Conservation (phyloP, 345 rosid genomes). For the Angophora floribunda region DNA sequence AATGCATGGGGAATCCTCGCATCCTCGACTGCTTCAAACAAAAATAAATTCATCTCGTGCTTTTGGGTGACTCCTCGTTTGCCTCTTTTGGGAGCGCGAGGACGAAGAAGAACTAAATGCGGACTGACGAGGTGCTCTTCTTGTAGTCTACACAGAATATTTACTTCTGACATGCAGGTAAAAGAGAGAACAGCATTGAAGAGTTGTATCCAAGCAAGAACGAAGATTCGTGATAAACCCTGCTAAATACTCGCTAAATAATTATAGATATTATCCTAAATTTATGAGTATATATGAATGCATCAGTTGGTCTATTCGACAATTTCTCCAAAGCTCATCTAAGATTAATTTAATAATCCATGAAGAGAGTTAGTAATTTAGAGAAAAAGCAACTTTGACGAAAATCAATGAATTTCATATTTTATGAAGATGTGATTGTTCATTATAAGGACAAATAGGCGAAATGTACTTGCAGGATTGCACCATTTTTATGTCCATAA, state of each 20-base stretch:
- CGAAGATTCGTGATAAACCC: neutral
- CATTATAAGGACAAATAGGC: neutral
- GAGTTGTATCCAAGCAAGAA: neutral
- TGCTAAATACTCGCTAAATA: neutral
- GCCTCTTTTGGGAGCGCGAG: neutral
- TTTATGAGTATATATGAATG: neutral
- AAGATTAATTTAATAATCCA: neutral
- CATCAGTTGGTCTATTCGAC: neutral
- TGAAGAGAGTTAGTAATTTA: neutral
- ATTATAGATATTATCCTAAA: neutral
- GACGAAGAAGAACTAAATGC: neutral
- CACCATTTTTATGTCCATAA: neutral
- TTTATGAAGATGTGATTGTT: neutral
- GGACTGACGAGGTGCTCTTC: neutral
- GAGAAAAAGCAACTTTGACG: neutral
- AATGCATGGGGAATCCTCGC: neutral
- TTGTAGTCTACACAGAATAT: neutral
- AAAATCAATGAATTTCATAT: neutral
- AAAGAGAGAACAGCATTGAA: neutral
- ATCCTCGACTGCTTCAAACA: neutral
- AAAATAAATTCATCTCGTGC: neutral
- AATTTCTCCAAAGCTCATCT: neutral
- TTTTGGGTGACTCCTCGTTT: neutral
- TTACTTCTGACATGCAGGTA: neutral
- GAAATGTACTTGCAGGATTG: neutral